Evolutionary conservation across 2,329 filamentous ascomycete genomes (phyloP).

Genomic region (Alternaria sp.): DNA sequence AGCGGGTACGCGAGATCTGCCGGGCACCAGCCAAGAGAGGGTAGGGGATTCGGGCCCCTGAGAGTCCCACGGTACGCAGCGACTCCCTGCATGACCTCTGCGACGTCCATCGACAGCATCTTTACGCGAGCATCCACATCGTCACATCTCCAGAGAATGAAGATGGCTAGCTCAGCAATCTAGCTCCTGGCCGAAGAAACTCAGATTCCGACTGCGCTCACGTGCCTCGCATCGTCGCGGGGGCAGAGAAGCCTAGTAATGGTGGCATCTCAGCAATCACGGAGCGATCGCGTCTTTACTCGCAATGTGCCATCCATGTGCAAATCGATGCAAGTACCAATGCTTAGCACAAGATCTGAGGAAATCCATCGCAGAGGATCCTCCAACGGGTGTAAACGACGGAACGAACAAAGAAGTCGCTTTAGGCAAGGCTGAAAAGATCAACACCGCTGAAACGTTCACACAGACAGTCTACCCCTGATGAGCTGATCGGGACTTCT

Average conservation of each 20-base stretch:
- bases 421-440: background rate
- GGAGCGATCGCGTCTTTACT: background rate
- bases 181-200: background rate
- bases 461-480: conserved; percentile 2
- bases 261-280: background rate
- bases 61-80: conserved; percentile 3
- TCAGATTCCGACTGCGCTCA: background rate
- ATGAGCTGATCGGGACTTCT: background rate
- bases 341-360: background rate
- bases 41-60: background rate
- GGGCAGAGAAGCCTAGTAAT: background rate
- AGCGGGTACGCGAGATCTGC: background rate
- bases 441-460: conserved; percentile 8
- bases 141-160: background rate
- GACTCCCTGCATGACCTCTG: conserved; percentile 9
- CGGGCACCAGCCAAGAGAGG: background rate
- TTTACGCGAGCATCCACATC: background rate
- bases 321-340: conserved; percentile 1
- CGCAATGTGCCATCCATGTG: conserved; percentile 2
- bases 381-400: background rate
- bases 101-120: background rate
- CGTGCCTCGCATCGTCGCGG: background rate
- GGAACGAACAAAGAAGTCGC: background rate
- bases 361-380: background rate
- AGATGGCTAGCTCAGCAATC: background rate